Conservation (phyloP, 306 rosid species). For the Rosa persica region DNA sequence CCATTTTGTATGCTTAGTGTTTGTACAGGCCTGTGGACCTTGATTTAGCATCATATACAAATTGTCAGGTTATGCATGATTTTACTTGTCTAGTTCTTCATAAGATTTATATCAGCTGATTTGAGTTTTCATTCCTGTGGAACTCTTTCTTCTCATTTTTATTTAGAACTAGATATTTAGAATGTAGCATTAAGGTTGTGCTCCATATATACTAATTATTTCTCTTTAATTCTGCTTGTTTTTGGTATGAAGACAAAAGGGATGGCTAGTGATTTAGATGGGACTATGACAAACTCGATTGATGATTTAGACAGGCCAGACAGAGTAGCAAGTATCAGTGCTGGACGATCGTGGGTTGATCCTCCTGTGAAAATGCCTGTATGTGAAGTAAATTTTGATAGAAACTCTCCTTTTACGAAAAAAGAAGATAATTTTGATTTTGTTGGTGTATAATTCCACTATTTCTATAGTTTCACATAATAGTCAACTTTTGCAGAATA, state of each 20-base stretch:
- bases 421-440: background rate
- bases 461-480: slow-evolving; percentile 22
- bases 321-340: slow-evolving; percentile 47
- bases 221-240: background rate
- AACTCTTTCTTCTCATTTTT: background rate
- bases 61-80: background rate
- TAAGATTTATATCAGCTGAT: background rate
- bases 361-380: slow-evolving; percentile 54
- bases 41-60: background rate
- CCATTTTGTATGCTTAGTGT: background rate
- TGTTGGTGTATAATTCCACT: slow-evolving; percentile 6
- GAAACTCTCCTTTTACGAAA: background rate
- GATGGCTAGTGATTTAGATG: slow-evolving; percentile 49
- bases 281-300: slow-evolving; percentile 41
- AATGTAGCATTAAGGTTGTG: background rate
- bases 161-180: background rate
- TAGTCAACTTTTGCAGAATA: slow-evolving; percentile 51
- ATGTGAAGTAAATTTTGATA: slow-evolving; percentile 31
- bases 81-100: slow-evolving; percentile 1
- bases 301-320: slow-evolving; percentile 50
- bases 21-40: background rate
- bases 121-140: background rate
- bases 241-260: slow-evolving; percentile 54
- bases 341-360: slow-evolving; percentile 67
- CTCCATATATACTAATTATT: background rate